Percentiles rank a stretch among this genome's conserved stretches.
These are phyloP conservation scores for Hygrocybe coccinea DNA, from an alignment of 768 basidiomycete species.

Conservation along the genomic window DNA sequence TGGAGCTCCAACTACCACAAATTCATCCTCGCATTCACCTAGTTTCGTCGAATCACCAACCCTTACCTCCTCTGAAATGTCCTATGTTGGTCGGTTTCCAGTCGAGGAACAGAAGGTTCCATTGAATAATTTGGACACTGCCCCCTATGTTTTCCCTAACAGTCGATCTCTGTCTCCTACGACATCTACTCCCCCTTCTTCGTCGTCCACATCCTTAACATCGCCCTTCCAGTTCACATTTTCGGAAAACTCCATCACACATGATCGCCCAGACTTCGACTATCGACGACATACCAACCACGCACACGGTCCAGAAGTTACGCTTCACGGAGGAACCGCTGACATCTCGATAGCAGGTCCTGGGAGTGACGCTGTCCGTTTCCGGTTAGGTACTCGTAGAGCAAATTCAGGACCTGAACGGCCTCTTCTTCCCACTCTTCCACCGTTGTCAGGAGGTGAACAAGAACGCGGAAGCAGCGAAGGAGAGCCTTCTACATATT, in stretches of 20 bases:
- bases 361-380: slow-evolving; percentile 54
- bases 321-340: slow-evolving; percentile 69
- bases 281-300: slow-evolving; percentile 52
- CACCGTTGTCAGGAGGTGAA: slow-evolving; percentile 49
- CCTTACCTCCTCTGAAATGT: slow-evolving; percentile 39
- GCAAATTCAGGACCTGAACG: slow-evolving; percentile 48
- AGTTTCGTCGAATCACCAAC: slow-evolving; percentile 57
- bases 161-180: slow-evolving; percentile 73
- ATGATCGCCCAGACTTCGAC: slow-evolving; percentile 61
- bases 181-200: slow-evolving; percentile 55
- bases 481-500: slow-evolving; percentile 44
- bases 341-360: slow-evolving; percentile 57
- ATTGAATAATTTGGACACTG: slow-evolving; percentile 46
- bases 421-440: slow-evolving; percentile 42
- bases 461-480: slow-evolving; percentile 55
- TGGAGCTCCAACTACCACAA: slow-evolving; percentile 36
- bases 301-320: slow-evolving; percentile 54
- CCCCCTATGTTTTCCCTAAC: slow-evolving; percentile 56
- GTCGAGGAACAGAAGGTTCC: slow-evolving; percentile 56
- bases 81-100: slow-evolving; percentile 42
- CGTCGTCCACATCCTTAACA: slow-evolving; percentile 60
- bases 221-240: slow-evolving; percentile 66
- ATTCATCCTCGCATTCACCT: slow-evolving; percentile 47
- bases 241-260: slow-evolving; percentile 46
- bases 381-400: slow-evolving; percentile 49